Base-by-base conservation (phyloP, 805 yeast species). In the Saturnispora sanitii region DNA sequence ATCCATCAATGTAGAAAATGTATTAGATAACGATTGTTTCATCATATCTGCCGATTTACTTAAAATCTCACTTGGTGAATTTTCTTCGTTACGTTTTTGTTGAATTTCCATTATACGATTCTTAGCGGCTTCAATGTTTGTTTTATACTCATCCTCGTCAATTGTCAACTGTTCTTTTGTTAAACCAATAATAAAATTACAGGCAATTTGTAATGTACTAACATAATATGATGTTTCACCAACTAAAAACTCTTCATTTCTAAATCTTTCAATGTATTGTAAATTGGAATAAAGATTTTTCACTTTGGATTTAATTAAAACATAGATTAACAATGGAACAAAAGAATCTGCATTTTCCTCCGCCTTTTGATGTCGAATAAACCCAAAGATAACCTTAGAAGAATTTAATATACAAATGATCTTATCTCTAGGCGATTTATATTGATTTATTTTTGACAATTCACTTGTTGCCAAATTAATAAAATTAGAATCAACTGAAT, bases 201-300 rank as follows among this genome's bases (percentile, higher is more conserved):
- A 75, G 1, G 96, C 96, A 2, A 94, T 94, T 52, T 82, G 85
- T 21, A 90, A 60, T n/a, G 95, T 83, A 22, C 94, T 83, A 41
- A 92, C 64, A 55, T 92, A 92, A 59, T 92, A 92, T 32, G 92
- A 82, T 0, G 90, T 79, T 57, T 92, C 99, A 7, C 98, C 96
- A 32, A 70, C 69, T 35, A 83, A 64, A 67, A 83, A 81, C 33
- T 76, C 83, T 6, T 75, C 77, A 41, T 75, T 77, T 48, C 97
- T 65, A 57, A 82, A 92, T 38, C 92, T 67, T 57, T 87, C 95
- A 48, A 92, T 85, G 58, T 86, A 92, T 45, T 73, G 75, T 45
- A 88, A 61, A 55, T 90, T 90, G 8, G 95, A 83, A 13, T 75
- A 70, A n/a, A 92, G 60, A 49, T 76, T 62, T 30, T 63, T 64